Percentiles rank a stretch among this genome's conserved stretches.
phyloP scores from a whole-genome alignment of 345 rosid species.

The Diplotaxis tenuifolia region DNA sequence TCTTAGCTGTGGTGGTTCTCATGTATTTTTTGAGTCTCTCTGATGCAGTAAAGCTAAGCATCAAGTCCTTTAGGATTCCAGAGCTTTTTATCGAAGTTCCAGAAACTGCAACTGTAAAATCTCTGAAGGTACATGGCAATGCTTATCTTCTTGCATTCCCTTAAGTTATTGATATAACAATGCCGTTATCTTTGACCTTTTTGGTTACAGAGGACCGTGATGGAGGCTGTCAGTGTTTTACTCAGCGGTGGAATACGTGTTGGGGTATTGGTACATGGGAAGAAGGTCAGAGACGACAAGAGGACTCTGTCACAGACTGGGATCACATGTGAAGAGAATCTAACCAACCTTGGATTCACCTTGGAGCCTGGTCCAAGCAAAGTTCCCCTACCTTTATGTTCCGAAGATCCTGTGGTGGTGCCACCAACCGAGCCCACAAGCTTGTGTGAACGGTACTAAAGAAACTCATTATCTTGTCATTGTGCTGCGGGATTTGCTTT shows the following conservation, averaged over 20 bases:
- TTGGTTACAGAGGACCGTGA: conserved; percentile 57
- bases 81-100: conserved; percentile 90
- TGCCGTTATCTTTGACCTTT: conserved; percentile 11
- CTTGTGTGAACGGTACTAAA: conserved; percentile 51
- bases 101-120: conserved; percentile 69
- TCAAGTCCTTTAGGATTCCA: conserved; percentile 88
- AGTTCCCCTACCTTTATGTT: conserved; percentile 42
- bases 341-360: conserved; percentile 59
- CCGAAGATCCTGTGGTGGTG: conserved; percentile 44
- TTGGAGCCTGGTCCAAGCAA: conserved; percentile 58
- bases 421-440: conserved; percentile 32
- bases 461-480: conserved; percentile 16
- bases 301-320: conserved; percentile 70
- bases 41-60: conserved; percentile 84
- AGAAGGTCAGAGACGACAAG: conserved; percentile 78
- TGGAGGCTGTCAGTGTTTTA: conserved; percentile 69
- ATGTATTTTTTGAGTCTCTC: conserved; percentile 16
- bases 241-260: conserved; percentile 71
- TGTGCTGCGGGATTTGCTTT: conserved; percentile 32
- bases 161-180: conserved; percentile 1
- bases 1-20: conserved; percentile 10
- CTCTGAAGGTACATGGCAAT: conserved; percentile 35
- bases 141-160: conserved; percentile 1
- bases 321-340: conserved; percentile 57
- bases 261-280: conserved; percentile 73